Evolutionary conservation across 768 basidiomycete genomes (phyloP).

Genomic region (Tremella fuciformis): DNA sequence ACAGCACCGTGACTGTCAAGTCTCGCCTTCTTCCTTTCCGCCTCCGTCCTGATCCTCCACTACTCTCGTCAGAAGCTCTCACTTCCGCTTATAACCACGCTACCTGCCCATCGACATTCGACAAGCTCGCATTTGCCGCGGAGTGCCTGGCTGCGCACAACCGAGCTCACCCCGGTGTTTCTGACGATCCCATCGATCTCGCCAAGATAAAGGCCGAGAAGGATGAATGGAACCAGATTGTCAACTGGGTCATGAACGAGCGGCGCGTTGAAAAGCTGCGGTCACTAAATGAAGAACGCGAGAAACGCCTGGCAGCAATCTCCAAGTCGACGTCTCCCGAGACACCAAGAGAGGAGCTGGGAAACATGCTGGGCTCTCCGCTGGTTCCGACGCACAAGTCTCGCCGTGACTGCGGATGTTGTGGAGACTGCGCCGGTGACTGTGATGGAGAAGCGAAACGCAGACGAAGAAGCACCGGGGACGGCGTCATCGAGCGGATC

Average conservation of each 20-base stretch:
- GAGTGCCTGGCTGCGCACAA: conserved; percentile 33
- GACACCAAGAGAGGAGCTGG: conserved; percentile 3
- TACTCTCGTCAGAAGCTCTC: conserved; percentile 25
- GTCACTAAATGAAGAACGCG: conserved; percentile 32
- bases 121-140: conserved; percentile 29
- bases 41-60: conserved; percentile 36
- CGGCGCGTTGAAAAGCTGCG: conserved; percentile 40
- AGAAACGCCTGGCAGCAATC: conserved; percentile 26
- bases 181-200: conserved; percentile 20
- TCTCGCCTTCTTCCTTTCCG: conserved; percentile 36
- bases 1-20: conserved; percentile 40
- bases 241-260: conserved; percentile 49
- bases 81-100: conserved; percentile 42
- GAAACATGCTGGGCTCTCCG: neutral
- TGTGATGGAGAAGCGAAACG: neutral
- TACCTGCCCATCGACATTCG: conserved; percentile 27
- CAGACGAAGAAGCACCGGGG: neutral
- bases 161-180: conserved; percentile 38
- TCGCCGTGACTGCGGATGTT: conserved; percentile 1
- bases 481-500: neutral
- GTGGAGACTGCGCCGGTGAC: neutral
- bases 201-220: conserved; percentile 31
- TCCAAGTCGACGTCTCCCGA: conserved; percentile 12
- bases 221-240: conserved; percentile 40
- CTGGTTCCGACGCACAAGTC: neutral